These are phyloP conservation scores for Gossypium australe DNA, from an alignment of 345 rosid genomes.

Conservation along the genomic window DNA sequence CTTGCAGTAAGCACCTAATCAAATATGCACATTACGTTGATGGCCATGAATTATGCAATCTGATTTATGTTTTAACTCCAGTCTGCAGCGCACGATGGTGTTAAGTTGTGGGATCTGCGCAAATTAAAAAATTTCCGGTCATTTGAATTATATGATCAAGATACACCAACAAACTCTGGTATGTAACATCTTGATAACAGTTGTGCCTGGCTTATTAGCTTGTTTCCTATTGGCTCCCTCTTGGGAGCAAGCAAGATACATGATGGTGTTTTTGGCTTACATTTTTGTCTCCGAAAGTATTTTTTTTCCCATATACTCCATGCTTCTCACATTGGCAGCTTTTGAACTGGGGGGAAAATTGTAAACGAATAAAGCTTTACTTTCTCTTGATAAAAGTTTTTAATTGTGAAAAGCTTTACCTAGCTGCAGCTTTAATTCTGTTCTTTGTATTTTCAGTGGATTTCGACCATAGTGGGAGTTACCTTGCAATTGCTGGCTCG, in stretches of 20 bases:
- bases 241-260: not conserved
- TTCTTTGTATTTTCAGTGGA: conserved; percentile 49
- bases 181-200: conserved; percentile 10
- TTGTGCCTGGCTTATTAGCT: not conserved
- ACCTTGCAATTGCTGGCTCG: conserved; percentile 80
- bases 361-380: not conserved
- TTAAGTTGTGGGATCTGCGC: conserved; percentile 86
- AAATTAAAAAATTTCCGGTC: conserved; percentile 88
- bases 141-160: conserved; percentile 47
- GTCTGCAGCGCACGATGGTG: conserved; percentile 95
- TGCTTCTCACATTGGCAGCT: not conserved
- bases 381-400: not conserved
- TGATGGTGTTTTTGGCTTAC: not conserved
- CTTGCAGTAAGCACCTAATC: conserved; percentile 56
- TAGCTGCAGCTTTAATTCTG: not conserved
- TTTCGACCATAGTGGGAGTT: conserved; percentile 83
- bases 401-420: not conserved
- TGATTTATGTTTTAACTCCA: conserved; percentile 36
- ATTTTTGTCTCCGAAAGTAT: not conserved
- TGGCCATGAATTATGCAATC: not conserved
- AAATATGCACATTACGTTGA: not conserved
- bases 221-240: not conserved
- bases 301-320: not conserved
- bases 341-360: no score
- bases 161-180: conserved; percentile 85